Base-by-base conservation (phyloP, 2,329 filamentous ascomycete genomes). In the Pestalotiopsis sp. region DNA sequence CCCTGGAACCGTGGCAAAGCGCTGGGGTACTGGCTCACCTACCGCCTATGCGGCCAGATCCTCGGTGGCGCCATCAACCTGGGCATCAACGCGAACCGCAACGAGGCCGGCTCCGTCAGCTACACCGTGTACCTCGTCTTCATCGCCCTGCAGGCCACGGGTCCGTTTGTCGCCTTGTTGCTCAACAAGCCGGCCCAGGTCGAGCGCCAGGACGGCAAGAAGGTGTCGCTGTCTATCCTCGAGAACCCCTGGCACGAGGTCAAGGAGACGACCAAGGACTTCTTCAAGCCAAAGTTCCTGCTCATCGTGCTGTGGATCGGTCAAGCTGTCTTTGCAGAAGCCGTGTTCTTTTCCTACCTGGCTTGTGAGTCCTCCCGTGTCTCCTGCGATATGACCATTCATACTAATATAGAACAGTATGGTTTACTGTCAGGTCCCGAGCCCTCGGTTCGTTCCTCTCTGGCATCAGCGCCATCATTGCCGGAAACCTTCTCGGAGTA, bases 31-130 rank as follows among this genome's bases (percentile, higher is more conserved):
- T 94, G 92, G 92, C 83, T 93, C 4, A 84, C 82, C 0, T 87
- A 82, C 71, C 81, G 84, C 0, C 83, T 92, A 1, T 82, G 84
- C 1, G 91, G 91, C 0, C 91, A 93, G 76, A 90, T 94, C 14
- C 79, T 94, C 0, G 92, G 92, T 2, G 92, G 91, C 12, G 90
- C 91, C 0, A 90, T 94, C 75, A 93, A 92, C 62, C 80, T 94
- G 0, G 90, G 90, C 0, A 78, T 94, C 12, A 93, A 94, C 72
- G 84, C 83, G 0, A 75, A 89, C 49, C 82, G 86, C 0, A 82
- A 85, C 69, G 75, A 85, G 65, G 88, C 87, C 0, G 92, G 91
- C 0, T 87, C 89, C 62, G 90, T 94, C 0, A 91, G 89, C 0
- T 93, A 92, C 71, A 86, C 86, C 0, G 91, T 94, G 0, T 94